Base-by-base conservation (phyloP, 208 protist genomes). In the Wallacemonas sp. region DNA sequence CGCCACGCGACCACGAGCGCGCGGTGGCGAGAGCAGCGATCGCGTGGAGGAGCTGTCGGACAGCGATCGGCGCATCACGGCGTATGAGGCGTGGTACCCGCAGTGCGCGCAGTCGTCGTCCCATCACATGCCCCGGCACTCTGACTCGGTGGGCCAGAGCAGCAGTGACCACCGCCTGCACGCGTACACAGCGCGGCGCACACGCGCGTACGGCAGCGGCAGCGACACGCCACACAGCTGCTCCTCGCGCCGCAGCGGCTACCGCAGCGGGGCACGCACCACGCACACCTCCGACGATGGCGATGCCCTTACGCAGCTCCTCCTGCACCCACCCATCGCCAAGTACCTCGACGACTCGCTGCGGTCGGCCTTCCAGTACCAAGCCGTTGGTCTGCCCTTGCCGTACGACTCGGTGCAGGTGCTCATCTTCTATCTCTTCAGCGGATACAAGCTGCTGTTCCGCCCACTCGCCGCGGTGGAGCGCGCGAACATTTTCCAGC, bases 341-440 rank as follows among this genome's bases (percentile, higher is more conserved):
- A 39, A 42, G 18, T 69, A 62, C 22, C 28, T 73, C 1, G 72
- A 83, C 57, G 74, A 41, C 10, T 67, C 70, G 42, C 65, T 83
- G n/a, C 64, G 68, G 18, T 59, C 42, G 3, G 54, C 73, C 22
- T 83, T 75, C 67, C 72, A 79, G 49, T 65, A 71, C 26, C 68
- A 83, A 22, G 52, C 66, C 0, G 14, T 76, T 1, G 28, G 46
- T 11, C 33, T 78, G 1, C 62, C 78, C 41, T 31, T 80, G 26
- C 67, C 65, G 44, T 84, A 84, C 63, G 45, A 77, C 28, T 67
- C 69, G 8, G 66, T 84, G 4, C 68, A 70, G 26, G 77, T 67
- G 0, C 42, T 84, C 28, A 29, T 77, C 14, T 79, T 59, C 36
- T 79, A 74, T 45, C 72, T 84, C 41, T 84, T 66, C 62, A 66